Percentiles rank a stretch among this genome's conserved stretches.
These are phyloP conservation scores for Cryptosporidium xiaoi DNA, from an alignment of 169 alveolate genomes.

Conservation along the genomic window DNA sequence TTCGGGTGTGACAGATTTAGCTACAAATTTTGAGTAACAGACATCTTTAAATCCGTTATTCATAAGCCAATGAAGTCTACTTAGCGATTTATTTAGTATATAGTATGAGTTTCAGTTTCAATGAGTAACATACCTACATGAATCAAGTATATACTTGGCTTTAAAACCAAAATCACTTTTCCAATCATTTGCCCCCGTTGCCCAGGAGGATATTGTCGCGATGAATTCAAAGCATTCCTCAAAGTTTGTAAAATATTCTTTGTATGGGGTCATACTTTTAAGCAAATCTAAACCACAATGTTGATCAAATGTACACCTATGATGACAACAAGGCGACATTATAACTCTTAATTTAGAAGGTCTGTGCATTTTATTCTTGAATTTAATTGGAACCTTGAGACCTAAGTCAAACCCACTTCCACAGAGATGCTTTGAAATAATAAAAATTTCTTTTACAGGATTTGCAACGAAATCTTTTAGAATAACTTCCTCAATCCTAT, in stretches of 20 bases:
- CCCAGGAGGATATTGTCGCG: constrained; percentile 39
- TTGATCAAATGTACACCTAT: constrained; percentile 16
- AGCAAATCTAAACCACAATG: constrained; percentile 51
- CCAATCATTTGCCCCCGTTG: constrained; percentile 61
- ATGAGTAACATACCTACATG: constrained; percentile 34
- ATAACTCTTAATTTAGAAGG: constrained; percentile 21
- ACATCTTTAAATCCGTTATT: constrained; percentile 22
- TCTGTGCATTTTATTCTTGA: constrained; percentile 4
- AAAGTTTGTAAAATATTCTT: not conserved
- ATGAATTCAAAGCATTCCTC: constrained; percentile 30
- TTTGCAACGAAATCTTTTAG: constrained; percentile 5
- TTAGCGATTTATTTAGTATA: not conserved
- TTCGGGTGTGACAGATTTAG: constrained; percentile 49
- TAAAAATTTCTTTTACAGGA: constrained; percentile 10
- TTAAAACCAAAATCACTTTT: constrained; percentile 46
- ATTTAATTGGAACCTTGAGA: constrained; percentile 5
- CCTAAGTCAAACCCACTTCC: constrained; percentile 70
- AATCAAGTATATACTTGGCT: constrained; percentile 60
- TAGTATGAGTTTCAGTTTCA: not conserved
- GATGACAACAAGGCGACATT: constrained; percentile 69
- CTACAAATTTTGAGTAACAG: not conserved
- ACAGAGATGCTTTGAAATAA: constrained; percentile 62
- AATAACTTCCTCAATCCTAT: constrained; percentile 24
- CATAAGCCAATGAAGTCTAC: constrained; percentile 48
- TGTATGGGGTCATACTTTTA: not conserved